A percentile compares a stretch with the other conserved stretches of the same genome.
phyloP scores from a whole-genome alignment of 2,329 filamentous ascomycete species.

The Pseudopithomyces chartarum region DNA sequence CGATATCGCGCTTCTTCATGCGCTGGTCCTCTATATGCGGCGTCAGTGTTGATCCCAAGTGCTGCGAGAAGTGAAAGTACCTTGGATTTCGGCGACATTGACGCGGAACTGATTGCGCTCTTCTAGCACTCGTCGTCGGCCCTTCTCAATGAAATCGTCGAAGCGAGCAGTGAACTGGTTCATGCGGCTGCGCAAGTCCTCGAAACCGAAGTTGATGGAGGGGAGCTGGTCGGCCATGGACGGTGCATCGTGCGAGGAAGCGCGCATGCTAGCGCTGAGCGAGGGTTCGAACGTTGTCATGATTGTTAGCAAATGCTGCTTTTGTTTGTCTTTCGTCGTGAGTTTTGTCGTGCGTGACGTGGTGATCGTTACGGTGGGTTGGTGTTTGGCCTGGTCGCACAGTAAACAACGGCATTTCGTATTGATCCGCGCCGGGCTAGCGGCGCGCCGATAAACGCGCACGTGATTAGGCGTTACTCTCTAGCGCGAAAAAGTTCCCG shows the following conservation, averaged over 20 bases:
- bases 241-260: slow-evolving; percentile 62
- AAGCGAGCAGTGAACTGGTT: slow-evolving; percentile 87
- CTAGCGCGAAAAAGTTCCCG: slow-evolving; percentile 20
- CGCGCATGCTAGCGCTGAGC: slow-evolving; percentile 67
- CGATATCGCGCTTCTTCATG: slow-evolving; percentile 85
- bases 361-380: slow-evolving; percentile 17
- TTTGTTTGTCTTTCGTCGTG: not conserved
- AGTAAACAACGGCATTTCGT: slow-evolving; percentile 31
- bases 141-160: slow-evolving; percentile 91
- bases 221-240: slow-evolving; percentile 81
- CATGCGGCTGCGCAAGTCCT: slow-evolving; percentile 95
- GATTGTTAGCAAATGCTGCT: slow-evolving; percentile 45
- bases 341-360: slow-evolving; percentile 16
- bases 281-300: slow-evolving; percentile 71
- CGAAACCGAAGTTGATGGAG: slow-evolving; percentile 92
- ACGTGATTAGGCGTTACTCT: slow-evolving; percentile 36
- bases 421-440: slow-evolving; percentile 14
- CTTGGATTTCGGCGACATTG: slow-evolving; percentile 86
- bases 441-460: slow-evolving; percentile 15
- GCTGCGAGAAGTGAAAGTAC: slow-evolving; percentile 54
- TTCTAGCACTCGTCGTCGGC: slow-evolving; percentile 85
- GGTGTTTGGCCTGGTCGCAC: slow-evolving; percentile 33
- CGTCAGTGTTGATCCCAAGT: not conserved
- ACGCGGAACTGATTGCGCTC: slow-evolving; percentile 94
- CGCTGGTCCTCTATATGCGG: slow-evolving; percentile 77